These are phyloP conservation scores for Crithidia thermophila DNA, from an alignment of 208 protist species.

Conservation along the genomic window DNA sequence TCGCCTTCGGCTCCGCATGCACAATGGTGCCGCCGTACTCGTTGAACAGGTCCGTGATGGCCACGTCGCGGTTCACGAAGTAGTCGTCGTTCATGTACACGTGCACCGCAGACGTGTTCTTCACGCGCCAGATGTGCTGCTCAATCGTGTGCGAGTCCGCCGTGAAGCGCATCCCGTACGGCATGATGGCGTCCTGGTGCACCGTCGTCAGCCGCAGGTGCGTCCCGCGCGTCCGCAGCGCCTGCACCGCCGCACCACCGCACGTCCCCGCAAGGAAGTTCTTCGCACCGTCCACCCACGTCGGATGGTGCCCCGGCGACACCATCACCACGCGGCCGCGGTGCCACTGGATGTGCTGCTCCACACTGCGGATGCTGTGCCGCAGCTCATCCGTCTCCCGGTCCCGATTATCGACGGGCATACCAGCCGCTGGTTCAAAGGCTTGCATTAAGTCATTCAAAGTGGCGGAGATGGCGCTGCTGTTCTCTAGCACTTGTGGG, in stretches of 20 bases:
- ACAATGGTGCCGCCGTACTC: constrained; percentile 45
- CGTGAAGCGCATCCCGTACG: constrained; percentile 45
- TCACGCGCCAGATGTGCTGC: constrained; percentile 45
- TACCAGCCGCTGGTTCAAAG: neutral
- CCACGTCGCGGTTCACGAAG: constrained; percentile 48
- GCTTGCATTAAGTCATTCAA: neutral
- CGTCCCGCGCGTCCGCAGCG: constrained; percentile 7
- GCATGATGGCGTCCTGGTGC: constrained; percentile 53
- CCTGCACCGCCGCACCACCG: constrained; percentile 5
- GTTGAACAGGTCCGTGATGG: constrained; percentile 47
- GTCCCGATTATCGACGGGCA: constrained; percentile 16
- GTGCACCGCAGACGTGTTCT: constrained; percentile 42
- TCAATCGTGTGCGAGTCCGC: constrained; percentile 50
- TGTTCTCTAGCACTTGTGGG: too few relatives aligned
- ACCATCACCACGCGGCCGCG: constrained; percentile 84
- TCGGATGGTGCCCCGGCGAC: constrained; percentile 91
- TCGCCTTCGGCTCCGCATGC: constrained; percentile 41
- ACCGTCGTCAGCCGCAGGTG: constrained; percentile 47
- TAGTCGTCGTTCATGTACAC: constrained; percentile 68
- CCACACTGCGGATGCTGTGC: constrained; percentile 92
- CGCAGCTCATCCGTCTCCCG: constrained; percentile 91
- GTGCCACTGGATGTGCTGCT: constrained; percentile 91
- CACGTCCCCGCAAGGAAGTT: constrained; percentile 38
- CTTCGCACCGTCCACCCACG: constrained; percentile 69
- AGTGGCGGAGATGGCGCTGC: neutral